Base-by-base conservation (phyloP, 129 eudicot species). In the Erigeron canadensis region DNA sequence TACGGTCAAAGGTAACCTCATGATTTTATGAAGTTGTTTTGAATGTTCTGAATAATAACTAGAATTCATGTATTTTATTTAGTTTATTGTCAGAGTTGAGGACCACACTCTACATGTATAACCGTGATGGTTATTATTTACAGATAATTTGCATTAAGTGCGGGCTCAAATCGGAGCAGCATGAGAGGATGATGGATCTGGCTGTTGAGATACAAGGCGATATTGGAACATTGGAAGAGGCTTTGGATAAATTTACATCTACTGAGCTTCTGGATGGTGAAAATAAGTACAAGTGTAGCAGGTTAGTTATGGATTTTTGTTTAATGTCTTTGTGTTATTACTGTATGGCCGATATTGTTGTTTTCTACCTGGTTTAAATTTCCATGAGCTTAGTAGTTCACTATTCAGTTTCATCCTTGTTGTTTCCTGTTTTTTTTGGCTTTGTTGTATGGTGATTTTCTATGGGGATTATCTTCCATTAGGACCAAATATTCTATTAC, bases 161-260 rank as follows among this genome's bases (percentile, higher is more conserved):
- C 77, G 87, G 85, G 45, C 90, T 85, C 42, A 89, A 88, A 80
- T 89, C 98, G 23, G 96, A 94, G 78, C 81, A 66, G 17, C 81
- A 79, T 34, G 98, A 94, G 76, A 84, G 93, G 74, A 89, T 89
- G 83, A 85, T 94, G 98, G 98, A 94, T 83, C 96, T 94, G 34
- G 86, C 89, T 16, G 87, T 94, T 50, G 98, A 94, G 81, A 94
- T 94, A 48, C 86, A 81, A 47, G 98, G 98, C 9, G 76, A 89
- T 71, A 81, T 87, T 67, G 72, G 75, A 34, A 85, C 98, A 1
- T 75, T 94, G 47, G 96, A 87, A 73, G 93, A 90, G 54, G 98
- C 97, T 73, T 81, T 94, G 74, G 71, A 79, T 47, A 79, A 84
- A n/a, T 94, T 89, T 75, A 94, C 97, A 6, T 62, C 77, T 48